A percentile compares a stretch with the other conserved stretches of the same genome.
phyloP scores from a whole-genome alignment of 176 grass and related monocot genomes.

The Carex parvula region DNA sequence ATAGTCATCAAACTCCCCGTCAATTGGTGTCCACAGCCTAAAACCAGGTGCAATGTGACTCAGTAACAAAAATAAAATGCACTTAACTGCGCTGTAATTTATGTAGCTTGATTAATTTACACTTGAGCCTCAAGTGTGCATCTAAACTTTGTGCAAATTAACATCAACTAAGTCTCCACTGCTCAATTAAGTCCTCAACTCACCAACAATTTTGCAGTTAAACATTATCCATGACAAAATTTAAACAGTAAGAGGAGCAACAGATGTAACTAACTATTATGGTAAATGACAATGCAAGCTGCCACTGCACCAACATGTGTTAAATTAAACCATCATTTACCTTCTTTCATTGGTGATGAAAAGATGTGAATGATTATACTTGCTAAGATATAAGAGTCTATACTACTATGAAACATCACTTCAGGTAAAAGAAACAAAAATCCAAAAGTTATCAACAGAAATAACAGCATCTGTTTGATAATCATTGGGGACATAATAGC shows the following conservation, averaged over 20 bases:
- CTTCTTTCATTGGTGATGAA: not conserved
- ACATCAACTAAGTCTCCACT: not conserved
- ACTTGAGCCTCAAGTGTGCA: not conserved
- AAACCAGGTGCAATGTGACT: not conserved
- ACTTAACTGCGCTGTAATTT: not conserved
- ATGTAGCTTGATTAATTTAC: not conserved
- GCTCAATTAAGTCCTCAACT: not conserved
- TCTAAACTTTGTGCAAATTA: not conserved
- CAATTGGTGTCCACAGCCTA: slow-evolving; percentile 95
- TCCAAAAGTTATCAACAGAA: not conserved
- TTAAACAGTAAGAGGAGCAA: not conserved
- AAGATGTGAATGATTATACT: not conserved
- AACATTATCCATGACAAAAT: not conserved
- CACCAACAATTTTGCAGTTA: slow-evolving; percentile 7
- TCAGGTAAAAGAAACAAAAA: slow-evolving; percentile 16
- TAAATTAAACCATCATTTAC: not conserved
- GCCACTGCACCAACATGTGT: not conserved
- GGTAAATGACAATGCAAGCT: not conserved
- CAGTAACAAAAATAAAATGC: not conserved
- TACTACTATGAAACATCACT: not conserved
- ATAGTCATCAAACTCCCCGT: slow-evolving; percentile 98
- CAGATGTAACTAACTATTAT: not conserved
- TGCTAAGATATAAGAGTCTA: not conserved
- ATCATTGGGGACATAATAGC: not conserved
- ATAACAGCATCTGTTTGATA: not conserved